These are phyloP conservation scores for Mercurialis annua DNA, from an alignment of 345 rosid genomes.

Conservation along the genomic window DNA sequence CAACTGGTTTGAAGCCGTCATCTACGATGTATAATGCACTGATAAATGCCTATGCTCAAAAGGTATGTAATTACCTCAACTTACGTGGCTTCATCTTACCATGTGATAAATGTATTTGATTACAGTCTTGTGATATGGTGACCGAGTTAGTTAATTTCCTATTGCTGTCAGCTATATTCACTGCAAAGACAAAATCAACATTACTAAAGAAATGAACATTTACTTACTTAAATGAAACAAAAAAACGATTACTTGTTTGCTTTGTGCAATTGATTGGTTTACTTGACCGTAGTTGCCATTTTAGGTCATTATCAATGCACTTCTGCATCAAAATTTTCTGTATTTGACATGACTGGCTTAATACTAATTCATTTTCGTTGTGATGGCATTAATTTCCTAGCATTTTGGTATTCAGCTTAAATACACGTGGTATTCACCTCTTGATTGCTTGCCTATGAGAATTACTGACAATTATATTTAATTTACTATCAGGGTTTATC, in stretches of 20 bases:
- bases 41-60: constrained; percentile 95
- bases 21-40: constrained; percentile 92
- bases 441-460: neutral
- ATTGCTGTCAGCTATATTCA: neutral
- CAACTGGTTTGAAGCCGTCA: constrained; percentile 69
- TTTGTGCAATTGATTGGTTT: neutral
- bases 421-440: neutral
- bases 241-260: neutral
- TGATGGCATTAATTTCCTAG: neutral
- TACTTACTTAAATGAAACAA: neutral
- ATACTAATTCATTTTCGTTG: neutral
- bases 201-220: neutral
- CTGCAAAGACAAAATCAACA: neutral
- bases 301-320: neutral
- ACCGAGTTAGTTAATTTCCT: neutral
- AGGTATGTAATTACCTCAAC: constrained; percentile 45
- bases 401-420: neutral
- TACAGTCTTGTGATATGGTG: neutral
- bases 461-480: neutral
- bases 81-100: constrained; percentile 6
- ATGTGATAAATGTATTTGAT: neutral
- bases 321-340: neutral
- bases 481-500: constrained; percentile 74
- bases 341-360: neutral
- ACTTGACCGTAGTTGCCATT: neutral